Base-by-base conservation (phyloP, 2,329 filamentous ascomycete genomes). In the Penicillium sp. region DNA sequence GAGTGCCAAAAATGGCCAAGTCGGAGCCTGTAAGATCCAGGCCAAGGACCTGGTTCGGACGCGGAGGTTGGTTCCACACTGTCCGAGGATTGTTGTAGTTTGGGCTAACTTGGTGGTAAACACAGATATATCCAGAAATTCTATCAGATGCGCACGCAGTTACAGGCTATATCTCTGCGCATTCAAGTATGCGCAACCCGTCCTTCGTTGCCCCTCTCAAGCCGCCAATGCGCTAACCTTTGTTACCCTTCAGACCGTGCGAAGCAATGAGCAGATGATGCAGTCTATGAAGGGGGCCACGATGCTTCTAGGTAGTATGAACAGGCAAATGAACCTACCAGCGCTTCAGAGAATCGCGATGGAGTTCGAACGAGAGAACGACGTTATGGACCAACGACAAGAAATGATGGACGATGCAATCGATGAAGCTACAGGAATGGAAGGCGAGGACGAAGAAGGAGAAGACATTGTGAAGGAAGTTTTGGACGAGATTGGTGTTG, bases 331-430 rank as follows among this genome's bases (percentile, higher is more conserved):
- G 92, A 97, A 99, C 71, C 85, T 99, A 2, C 94, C 94, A 0
- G 92, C 92, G 16, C 81, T 99, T 32, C 93, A 97, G 74, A 86
- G 93, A 54, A 99, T 99, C 71, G 93, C 94, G 18, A 96, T 97
- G 92, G 94, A 99, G 70, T 99, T 99, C 68, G 94, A 99, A 77
- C 88, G 91, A 67, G 94, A 99, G 76, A 99, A 97, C 76, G 94
- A 97, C 69, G 92, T 99, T 55, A 99, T 99, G 94, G 94, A 99
- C 66, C 92, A 97, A 77, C 85, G 94, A 61, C 92, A 97, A 74
- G 94, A 97, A 75, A 97, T 99, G 90, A 97, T 99, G 94, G 93
- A 97, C 71, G 94, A 97, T 75, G 93, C 92, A 18, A 94, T 99
- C 56, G 94, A 99, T 71, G 94, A 99, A 72, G 92, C 93, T 47